Evolutionary conservation across 306 rosid species (phyloP).

Genomic region (Begonia loranthoides): DNA sequence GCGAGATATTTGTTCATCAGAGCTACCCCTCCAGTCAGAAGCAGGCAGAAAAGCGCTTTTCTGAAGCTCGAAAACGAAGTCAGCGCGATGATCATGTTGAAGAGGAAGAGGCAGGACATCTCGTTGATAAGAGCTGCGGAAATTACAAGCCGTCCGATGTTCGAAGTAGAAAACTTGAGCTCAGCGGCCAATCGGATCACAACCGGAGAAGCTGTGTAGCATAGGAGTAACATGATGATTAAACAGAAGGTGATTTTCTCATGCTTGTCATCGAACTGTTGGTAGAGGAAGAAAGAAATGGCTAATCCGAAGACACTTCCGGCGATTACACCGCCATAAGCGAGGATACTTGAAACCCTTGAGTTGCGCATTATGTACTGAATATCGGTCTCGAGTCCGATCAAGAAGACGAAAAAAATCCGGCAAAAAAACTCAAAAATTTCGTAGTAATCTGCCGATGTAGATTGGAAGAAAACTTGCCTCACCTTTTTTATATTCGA

Average conservation of each 20-base stretch:
- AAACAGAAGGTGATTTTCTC: conserved; percentile 10
- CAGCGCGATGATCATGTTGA: conserved; percentile 28
- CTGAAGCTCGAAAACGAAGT: not conserved
- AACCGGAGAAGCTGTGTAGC: conserved; percentile 75
- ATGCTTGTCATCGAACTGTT: conserved; percentile 13
- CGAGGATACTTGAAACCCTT: conserved; percentile 24
- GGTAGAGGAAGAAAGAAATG: conserved; percentile 40
- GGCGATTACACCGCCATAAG: conserved; percentile 35
- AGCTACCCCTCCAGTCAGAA: not conserved
- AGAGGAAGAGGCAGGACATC: conserved; percentile 41
- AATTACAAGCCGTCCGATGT: conserved; percentile 49
- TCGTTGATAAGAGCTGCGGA: conserved; percentile 45
- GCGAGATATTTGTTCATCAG: conserved; percentile 37
- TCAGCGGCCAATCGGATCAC: conserved; percentile 69
- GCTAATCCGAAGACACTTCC: conserved; percentile 37
- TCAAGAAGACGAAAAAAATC: conserved; percentile 63
- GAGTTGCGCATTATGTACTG: conserved; percentile 26
- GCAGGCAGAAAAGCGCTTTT: conserved; percentile 7
- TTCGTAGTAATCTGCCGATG: conserved; percentile 68
- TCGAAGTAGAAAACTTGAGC: conserved; percentile 42
- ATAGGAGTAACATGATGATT: conserved; percentile 29
- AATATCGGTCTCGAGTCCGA: conserved; percentile 63
- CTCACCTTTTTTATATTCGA: conserved; percentile 36
- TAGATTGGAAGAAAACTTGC: conserved; percentile 34
- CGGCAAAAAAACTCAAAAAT: conserved; percentile 77